phyloP scores from a whole-genome alignment of 2,329 filamentous ascomycete genomes.

The Fusarium sp. region DNA sequence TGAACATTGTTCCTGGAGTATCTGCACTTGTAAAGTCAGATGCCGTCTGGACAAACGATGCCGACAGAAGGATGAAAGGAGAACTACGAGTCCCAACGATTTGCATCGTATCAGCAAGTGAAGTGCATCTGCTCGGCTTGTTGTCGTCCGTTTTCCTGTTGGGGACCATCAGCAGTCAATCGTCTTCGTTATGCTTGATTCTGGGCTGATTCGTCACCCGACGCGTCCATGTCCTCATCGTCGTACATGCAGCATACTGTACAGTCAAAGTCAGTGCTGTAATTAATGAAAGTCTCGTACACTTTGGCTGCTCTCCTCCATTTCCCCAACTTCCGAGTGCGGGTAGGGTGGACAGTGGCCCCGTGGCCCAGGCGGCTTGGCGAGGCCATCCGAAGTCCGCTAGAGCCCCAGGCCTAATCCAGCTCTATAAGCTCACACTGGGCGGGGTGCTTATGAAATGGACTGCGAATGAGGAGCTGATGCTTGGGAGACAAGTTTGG shows the following conservation, averaged over 20 bases:
- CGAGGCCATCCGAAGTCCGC: slow-evolving; percentile 33
- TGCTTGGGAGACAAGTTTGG: slow-evolving; percentile 23
- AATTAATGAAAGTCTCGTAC: neutral
- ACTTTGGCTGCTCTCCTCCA: slow-evolving; percentile 21
- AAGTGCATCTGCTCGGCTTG: slow-evolving; percentile 8
- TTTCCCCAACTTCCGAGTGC: slow-evolving; percentile 45
- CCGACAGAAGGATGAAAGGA: slow-evolving; percentile 15
- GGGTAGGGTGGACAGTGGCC: slow-evolving; percentile 46
- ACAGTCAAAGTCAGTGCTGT: slow-evolving; percentile 12
- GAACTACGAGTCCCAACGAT: slow-evolving; percentile 18
- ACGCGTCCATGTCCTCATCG: slow-evolving; percentile 42
- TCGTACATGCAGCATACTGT: slow-evolving; percentile 43
- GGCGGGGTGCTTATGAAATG: slow-evolving; percentile 40
- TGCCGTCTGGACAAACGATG: slow-evolving; percentile 25
- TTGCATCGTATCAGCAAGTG: slow-evolving; percentile 4
- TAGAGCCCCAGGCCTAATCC: slow-evolving; percentile 28
- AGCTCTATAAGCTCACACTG: slow-evolving; percentile 44
- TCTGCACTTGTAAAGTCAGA: slow-evolving; percentile 24
- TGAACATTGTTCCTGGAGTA: slow-evolving; percentile 31
- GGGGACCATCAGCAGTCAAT: slow-evolving; percentile 25
- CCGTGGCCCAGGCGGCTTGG: slow-evolving; percentile 21
- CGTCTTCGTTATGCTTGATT: slow-evolving; percentile 36
- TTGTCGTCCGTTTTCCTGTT: slow-evolving; percentile 42
- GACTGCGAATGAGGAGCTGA: slow-evolving; percentile 13
- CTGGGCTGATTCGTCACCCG: slow-evolving; percentile 51